Conservation (phyloP, 2,329 filamentous ascomycete species). For the Claviceps sorghi region DNA sequence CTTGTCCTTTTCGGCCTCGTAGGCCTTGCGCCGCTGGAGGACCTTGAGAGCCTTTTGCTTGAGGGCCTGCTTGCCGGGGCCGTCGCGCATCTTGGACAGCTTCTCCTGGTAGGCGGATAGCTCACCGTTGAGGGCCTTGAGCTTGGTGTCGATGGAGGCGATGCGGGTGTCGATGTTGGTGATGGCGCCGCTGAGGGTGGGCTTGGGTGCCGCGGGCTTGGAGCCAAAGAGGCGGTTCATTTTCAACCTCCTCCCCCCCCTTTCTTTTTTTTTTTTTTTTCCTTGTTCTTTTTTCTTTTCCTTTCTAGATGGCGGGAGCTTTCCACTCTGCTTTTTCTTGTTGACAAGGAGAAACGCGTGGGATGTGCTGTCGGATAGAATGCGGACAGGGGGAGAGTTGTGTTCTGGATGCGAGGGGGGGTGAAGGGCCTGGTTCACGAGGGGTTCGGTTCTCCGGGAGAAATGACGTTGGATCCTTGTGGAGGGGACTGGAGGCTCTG, state of each 20-base stretch:
- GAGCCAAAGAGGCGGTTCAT: constrained; percentile 97
- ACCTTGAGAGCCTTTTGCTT: constrained; percentile 92
- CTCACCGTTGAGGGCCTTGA: constrained; percentile 82
- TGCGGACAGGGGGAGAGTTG: no score
- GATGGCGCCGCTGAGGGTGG: constrained; percentile 73
- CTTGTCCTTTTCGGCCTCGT: constrained; percentile 88
- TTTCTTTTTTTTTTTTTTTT: neutral
- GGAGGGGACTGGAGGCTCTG: neutral
- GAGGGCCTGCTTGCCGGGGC: constrained; percentile 81
- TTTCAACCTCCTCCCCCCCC: constrained; percentile 14
- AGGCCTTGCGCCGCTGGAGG: constrained; percentile 82
- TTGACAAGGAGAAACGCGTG: no score
- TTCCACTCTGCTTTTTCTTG: no score
- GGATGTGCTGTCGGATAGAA: no score
- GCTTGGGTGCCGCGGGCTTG: constrained; percentile 76
- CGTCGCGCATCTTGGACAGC: constrained; percentile 84
- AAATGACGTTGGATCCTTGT: no score
- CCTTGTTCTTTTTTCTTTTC: neutral
- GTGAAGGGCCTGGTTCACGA: no score
- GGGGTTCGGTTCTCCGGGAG: no score
- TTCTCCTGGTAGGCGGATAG: constrained; percentile 77
- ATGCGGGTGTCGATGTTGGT: constrained; percentile 72
- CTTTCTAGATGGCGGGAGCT: no score
- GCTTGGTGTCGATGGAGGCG: constrained; percentile 82
- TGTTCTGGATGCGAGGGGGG: no score